These are phyloP conservation scores for Aspergillus saccharolyticus DNA, from an alignment of 495 filamentous ascomycete species.

Conservation along the genomic window DNA sequence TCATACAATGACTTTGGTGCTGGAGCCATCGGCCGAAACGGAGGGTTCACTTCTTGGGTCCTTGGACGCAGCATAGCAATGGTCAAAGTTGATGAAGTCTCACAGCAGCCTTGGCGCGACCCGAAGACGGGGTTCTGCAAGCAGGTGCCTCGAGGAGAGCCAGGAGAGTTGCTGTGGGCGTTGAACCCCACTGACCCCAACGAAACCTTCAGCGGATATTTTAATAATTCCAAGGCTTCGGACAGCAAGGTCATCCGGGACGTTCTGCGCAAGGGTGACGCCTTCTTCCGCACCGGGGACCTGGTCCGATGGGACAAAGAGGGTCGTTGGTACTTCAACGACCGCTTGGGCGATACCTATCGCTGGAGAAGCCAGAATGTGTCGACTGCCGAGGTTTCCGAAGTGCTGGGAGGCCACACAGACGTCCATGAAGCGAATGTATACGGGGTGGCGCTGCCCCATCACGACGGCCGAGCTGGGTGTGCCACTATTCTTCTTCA, in stretches of 20 bases:
- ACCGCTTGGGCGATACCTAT: constrained; percentile 91
- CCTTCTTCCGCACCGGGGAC: constrained; percentile 84
- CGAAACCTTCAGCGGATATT: constrained; percentile 80
- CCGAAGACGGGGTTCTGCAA: constrained; percentile 69
- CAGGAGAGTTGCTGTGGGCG: constrained; percentile 75
- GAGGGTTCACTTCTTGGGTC: constrained; percentile 53
- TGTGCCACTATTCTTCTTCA: constrained; percentile 67
- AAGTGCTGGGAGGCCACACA: constrained; percentile 63
- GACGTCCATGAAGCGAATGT: constrained; percentile 76
- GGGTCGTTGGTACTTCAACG: constrained; percentile 76
- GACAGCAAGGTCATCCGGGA: constrained; percentile 72
- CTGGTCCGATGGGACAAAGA: constrained; percentile 66
- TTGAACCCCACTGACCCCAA: constrained; percentile 63
- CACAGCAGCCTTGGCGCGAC: constrained; percentile 65
- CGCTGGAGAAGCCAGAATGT: constrained; percentile 96
- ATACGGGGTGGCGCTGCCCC: constrained; percentile 76
- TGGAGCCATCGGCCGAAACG: constrained; percentile 80
- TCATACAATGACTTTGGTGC: constrained; percentile 67
- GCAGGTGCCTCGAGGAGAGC: constrained; percentile 52
- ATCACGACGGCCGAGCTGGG: constrained; percentile 82
- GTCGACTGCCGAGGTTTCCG: constrained; percentile 70
- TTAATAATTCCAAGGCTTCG: constrained; percentile 68
- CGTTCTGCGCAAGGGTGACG: constrained; percentile 76
- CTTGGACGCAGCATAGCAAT: constrained; percentile 49
- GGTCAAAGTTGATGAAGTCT: constrained; percentile 68